These are phyloP conservation scores for Colletotrichum musicola DNA, from an alignment of 2,329 filamentous ascomycete genomes.

Conservation along the genomic window DNA sequence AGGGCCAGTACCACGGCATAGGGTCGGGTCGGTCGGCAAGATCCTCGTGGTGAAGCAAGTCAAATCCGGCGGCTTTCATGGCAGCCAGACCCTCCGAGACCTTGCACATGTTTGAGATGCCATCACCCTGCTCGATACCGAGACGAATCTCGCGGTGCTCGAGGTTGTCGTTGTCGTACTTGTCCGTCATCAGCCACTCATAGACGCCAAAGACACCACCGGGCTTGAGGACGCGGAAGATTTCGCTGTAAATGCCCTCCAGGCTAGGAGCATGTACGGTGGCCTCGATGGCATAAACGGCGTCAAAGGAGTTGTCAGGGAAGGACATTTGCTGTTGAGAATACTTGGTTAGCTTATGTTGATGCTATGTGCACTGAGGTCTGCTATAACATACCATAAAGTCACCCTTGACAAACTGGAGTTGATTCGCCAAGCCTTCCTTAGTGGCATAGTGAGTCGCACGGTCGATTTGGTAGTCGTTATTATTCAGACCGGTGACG, in stretches of 20 bases:
- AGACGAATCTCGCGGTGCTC: slow-evolving; percentile 88
- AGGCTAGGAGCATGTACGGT: slow-evolving; percentile 91
- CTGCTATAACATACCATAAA: slow-evolving; percentile 79
- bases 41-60: slow-evolving; percentile 57
- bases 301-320: slow-evolving; percentile 88
- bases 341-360: background rate
- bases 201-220: slow-evolving; percentile 94
- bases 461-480: slow-evolving; percentile 95
- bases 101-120: slow-evolving; percentile 94
- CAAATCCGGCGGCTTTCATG: slow-evolving; percentile 87
- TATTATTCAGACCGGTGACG: slow-evolving; percentile 93
- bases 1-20: slow-evolving; percentile 93
- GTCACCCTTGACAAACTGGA: slow-evolving; percentile 89
- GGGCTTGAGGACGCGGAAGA: slow-evolving; percentile 93
- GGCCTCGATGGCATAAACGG: slow-evolving; percentile 94
- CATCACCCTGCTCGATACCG: slow-evolving; percentile 91
- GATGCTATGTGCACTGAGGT: background rate
- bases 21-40: slow-evolving; percentile 78
- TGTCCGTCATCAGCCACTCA: slow-evolving; percentile 96
- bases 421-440: slow-evolving; percentile 81
- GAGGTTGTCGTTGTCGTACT: slow-evolving; percentile 88
- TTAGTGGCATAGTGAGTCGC: slow-evolving; percentile 84
- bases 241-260: slow-evolving; percentile 89
- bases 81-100: slow-evolving; percentile 82
- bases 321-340: slow-evolving; percentile 83